A percentile compares a stretch with the other conserved stretches of the same genome.
Evolutionary conservation across 495 filamentous ascomycete genomes (phyloP).

Genomic region (Pyrenopolyporus hunteri): DNA sequence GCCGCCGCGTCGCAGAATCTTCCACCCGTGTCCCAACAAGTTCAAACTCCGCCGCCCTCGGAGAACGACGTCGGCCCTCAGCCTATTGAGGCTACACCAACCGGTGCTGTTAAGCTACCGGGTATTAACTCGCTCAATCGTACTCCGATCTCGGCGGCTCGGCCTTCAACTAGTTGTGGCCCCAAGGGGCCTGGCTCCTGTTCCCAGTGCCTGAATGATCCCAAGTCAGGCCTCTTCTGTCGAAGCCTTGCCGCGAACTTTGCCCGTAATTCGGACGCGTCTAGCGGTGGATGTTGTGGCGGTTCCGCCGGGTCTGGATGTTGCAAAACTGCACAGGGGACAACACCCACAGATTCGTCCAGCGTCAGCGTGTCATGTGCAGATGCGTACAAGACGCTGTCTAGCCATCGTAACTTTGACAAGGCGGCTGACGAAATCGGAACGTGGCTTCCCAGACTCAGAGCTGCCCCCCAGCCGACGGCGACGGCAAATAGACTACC

Average conservation of each 20-base stretch:
- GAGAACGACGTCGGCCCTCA: slow-evolving; percentile 63
- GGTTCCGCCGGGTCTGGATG: slow-evolving; percentile 44
- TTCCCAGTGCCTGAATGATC: slow-evolving; percentile 76
- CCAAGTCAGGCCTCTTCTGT: slow-evolving; percentile 83
- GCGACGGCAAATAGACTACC: slow-evolving; percentile 56
- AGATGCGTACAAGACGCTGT: slow-evolving; percentile 81
- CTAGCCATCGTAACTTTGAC: slow-evolving; percentile 79
- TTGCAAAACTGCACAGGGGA: slow-evolving; percentile 36
- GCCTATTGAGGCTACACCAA: slow-evolving; percentile 56
- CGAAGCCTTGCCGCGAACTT: slow-evolving; percentile 76
- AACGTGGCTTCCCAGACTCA: slow-evolving; percentile 75
- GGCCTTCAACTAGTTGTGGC: slow-evolving; percentile 53
- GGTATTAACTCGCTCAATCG: slow-evolving; percentile 44
- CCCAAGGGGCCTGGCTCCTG: slow-evolving; percentile 80
- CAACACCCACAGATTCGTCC: slow-evolving; percentile 1
- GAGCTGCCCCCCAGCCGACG: slow-evolving; percentile 56
- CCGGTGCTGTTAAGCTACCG: slow-evolving; percentile 57
- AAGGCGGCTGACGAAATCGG: slow-evolving; percentile 76
- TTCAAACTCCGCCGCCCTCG: slow-evolving; percentile 71
- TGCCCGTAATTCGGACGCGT: slow-evolving; percentile 46
- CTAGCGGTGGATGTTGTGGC: slow-evolving; percentile 50
- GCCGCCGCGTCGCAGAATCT: slow-evolving; percentile 58
- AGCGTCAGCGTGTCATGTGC: slow-evolving; percentile 66
- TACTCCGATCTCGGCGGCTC: slow-evolving; percentile 23
- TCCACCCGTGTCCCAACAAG: slow-evolving; percentile 53